Base-by-base conservation (phyloP, 208 protist species). In the Crithidia brevicula region DNA sequence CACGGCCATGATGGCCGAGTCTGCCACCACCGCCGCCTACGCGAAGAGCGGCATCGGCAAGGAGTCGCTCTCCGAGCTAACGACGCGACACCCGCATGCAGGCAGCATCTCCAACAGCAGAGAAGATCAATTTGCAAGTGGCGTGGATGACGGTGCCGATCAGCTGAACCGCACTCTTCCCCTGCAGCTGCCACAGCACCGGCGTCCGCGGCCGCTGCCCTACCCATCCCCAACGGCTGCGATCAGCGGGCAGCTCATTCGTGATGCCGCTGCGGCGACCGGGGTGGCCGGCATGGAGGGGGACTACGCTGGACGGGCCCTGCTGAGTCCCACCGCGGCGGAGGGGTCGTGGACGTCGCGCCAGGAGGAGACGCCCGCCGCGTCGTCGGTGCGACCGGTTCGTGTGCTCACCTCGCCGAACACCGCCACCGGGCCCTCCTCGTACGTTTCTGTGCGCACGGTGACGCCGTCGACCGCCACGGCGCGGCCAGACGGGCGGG, bases 161-260 rank as follows among this genome's bases (percentile, higher is more conserved):
- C 38, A 11, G 54, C 34, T 22, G 3, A 16, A 13, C 36, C 15
- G 10, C 36, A 16, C 36, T 13, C 15, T 40, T 13, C 15, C 36
- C 36, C 36, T 13, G 36, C 36, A 7, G 36, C 36, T 13, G 15
- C 36, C 36, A 13, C 36, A 40, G 36, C 59, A 67, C 56, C 69
- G 69, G 1, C 61, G 70, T 4, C 61, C 57, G 34, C 61, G 60
- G 10, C 43, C 45, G 5, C 40, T 75, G 30, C 61, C 70, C 16
- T 59, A 69, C 61, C 70, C 61, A 4, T 65, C 53, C 4, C 50
- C 70, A 25, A 46, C 28, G 11, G 70, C 70, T 0, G 60, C n/a
- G 1, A 65, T 36, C 23, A 69, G 33, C 34, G 50, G 54, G 10
- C 42, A 47, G 27, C 61, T 68, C 7, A 60, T 75, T 13, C 52